Base-by-base conservation (phyloP, 129 eudicot species). In the Escallonia rubra region DNA sequence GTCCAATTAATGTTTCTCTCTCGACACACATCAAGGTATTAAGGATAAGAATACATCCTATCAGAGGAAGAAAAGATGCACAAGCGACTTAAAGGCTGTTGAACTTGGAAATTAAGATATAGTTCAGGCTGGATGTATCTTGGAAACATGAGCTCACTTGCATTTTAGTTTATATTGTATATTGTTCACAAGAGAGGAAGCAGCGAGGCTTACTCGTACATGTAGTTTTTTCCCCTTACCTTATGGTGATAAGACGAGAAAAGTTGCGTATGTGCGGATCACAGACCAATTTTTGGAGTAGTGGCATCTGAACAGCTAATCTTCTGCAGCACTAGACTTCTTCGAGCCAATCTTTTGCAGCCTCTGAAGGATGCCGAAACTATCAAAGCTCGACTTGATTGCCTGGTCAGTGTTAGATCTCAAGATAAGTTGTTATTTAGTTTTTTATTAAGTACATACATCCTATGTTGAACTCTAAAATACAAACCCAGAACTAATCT, bases 331-430 rank as follows among this genome's bases (percentile, higher is more conserved):
- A 89, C 95, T 41, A 82, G 99, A 75, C 99, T 93, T 74, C 90
- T 93, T 60, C 92, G 99, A 43, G 99, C 99, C 60, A 93, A 93
- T 74, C 96, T 93, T 59, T 80, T 93, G 87, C 99, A 94, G 80
- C 99, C 97, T 64, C 76, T 89, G 68, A 89, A 94, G 77, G 96
- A 94, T 60, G 80, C 79, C 56, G 96, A 86, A 76, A 89, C 99
- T 34, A 89, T 94, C 66, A 94, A 87, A 59, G 90, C 99, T 67
- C 86, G 99, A 68, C 96, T 94, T 67, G 96, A 94, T 83, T 94
- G 99, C 83, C 88, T 94, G 90, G 99, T 86, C 47, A 78, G 94
- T 74, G 40, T 56, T 57, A 41, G 34, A 23, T 23, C 34, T 23
- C 34, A 23, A 23, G 34, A 23, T 23, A 23, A 23, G 34, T 23